Percentiles rank a stretch among this genome's conserved stretches.
Conservation (phyloP, 441 rosid genomes). For the Raphanus hybrid region DNA sequence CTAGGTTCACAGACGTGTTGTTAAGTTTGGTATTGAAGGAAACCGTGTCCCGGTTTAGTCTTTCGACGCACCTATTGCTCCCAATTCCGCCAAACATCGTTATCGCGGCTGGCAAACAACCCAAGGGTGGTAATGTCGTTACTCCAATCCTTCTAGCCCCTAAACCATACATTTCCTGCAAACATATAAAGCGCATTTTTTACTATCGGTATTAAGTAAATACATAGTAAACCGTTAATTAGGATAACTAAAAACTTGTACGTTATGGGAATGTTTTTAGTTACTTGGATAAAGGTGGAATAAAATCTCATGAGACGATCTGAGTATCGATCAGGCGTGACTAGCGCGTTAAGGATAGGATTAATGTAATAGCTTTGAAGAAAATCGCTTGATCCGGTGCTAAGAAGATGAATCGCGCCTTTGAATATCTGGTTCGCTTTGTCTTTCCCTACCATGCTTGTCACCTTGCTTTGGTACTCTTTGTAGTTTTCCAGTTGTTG, state of each 20-base stretch:
- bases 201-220: neutral
- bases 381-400: slow-evolving; percentile 86
- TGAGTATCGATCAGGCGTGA: slow-evolving; percentile 65
- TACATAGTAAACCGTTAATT: neutral
- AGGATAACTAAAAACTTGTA: neutral
- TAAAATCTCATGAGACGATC: slow-evolving; percentile 67
- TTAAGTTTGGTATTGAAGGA: slow-evolving; percentile 77
- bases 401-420: slow-evolving; percentile 76
- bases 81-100: slow-evolving; percentile 75
- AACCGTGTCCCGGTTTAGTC: slow-evolving; percentile 74
- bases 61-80: slow-evolving; percentile 69
- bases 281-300: slow-evolving; percentile 76
- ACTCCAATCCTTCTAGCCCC: slow-evolving; percentile 87
- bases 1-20: slow-evolving; percentile 64
- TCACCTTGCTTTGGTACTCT: slow-evolving; percentile 71
- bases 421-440: slow-evolving; percentile 60
- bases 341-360: slow-evolving; percentile 57
- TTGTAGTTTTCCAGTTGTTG: slow-evolving; percentile 79
- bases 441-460: slow-evolving; percentile 48
- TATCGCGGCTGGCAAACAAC: slow-evolving; percentile 88
- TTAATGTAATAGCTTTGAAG: slow-evolving; percentile 85
- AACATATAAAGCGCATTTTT: neutral
- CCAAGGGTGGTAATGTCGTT: slow-evolving; percentile 76
- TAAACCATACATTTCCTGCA: slow-evolving; percentile 48
- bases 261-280: neutral